phyloP scores from a whole-genome alignment of 2,329 filamentous ascomycete genomes.

The Fusarium piperis region DNA sequence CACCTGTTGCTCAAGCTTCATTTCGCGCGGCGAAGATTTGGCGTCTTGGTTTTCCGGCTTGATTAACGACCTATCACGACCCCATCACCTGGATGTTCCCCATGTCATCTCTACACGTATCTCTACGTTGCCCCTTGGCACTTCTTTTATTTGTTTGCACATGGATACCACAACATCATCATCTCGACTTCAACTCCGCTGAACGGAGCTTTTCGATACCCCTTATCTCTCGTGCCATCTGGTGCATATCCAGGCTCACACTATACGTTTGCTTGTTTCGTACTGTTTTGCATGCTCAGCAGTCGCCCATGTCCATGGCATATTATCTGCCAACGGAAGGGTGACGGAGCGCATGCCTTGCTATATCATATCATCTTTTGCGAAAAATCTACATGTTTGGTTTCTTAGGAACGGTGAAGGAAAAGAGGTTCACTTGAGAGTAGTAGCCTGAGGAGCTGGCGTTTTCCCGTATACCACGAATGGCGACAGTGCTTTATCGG shows the following conservation, averaged over 20 bases:
- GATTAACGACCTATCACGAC: slow-evolving; percentile 42
- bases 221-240: slow-evolving; percentile 21
- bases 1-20: slow-evolving; percentile 23
- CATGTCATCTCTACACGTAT: slow-evolving; percentile 33
- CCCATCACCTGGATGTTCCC: slow-evolving; percentile 33
- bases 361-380: slow-evolving; percentile 2
- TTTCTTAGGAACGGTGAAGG: slow-evolving; percentile 11
- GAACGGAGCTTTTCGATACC: slow-evolving; percentile 38
- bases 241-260: slow-evolving; percentile 21
- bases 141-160: slow-evolving; percentile 33
- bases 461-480: slow-evolving; percentile 7
- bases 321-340: neutral
- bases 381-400: slow-evolving; percentile 8
- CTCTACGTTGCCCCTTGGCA: slow-evolving; percentile 13
- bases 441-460: slow-evolving; percentile 3
- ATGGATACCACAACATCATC: slow-evolving; percentile 28
- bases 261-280: slow-evolving; percentile 14
- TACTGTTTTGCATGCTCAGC: slow-evolving; percentile 17
- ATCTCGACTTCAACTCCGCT: slow-evolving; percentile 10
- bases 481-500: slow-evolving; percentile 1
- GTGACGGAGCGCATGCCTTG: slow-evolving; percentile 1
- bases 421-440: slow-evolving; percentile 11
- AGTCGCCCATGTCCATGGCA: slow-evolving; percentile 4
- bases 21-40: slow-evolving; percentile 31
- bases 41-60: slow-evolving; percentile 34